Conservation (phyloP, 75 land plant species). For the Larix kaempferi region DNA sequence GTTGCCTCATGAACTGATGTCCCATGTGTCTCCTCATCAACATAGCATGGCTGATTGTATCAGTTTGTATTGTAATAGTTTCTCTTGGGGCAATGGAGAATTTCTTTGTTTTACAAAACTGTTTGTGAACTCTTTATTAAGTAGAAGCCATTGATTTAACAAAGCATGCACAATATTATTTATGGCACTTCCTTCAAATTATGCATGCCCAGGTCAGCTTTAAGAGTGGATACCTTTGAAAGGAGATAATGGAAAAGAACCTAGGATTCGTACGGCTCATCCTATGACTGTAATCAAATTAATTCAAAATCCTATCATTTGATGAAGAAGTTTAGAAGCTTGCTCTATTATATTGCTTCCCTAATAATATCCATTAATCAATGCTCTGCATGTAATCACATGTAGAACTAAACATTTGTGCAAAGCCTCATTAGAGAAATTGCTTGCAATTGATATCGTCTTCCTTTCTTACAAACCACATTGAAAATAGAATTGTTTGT, state of each 20-base stretch:
- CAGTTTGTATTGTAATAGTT: no score
- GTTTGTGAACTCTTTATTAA: neutral
- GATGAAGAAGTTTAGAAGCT: constrained; percentile 20
- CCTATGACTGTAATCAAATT: constrained; percentile 37
- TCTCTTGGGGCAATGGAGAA: no score
- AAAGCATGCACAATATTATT: neutral
- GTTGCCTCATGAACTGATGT: no score
- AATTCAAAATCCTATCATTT: constrained; percentile 18
- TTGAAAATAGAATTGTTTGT: constrained; percentile 28
- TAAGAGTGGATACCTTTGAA: constrained; percentile 78
- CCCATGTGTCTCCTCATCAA: no score
- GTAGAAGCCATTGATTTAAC: neutral
- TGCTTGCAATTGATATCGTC: constrained; percentile 36
- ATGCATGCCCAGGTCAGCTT: constrained; percentile 50
- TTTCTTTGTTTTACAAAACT: neutral
- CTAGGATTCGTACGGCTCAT: constrained; percentile 65
- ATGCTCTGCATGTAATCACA: constrained; percentile 3
- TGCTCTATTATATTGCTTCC: constrained; percentile 17
- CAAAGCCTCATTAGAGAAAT: constrained; percentile 25
- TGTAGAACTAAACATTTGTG: constrained; percentile 14
- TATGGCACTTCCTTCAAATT: neutral
- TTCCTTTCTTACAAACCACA: constrained; percentile 28
- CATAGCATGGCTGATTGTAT: no score
- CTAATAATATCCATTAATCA: constrained; percentile 16
- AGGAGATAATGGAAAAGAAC: constrained; percentile 33